Conservation (phyloP, 2,329 filamentous ascomycete genomes). For the Apiospora koreana region DNA sequence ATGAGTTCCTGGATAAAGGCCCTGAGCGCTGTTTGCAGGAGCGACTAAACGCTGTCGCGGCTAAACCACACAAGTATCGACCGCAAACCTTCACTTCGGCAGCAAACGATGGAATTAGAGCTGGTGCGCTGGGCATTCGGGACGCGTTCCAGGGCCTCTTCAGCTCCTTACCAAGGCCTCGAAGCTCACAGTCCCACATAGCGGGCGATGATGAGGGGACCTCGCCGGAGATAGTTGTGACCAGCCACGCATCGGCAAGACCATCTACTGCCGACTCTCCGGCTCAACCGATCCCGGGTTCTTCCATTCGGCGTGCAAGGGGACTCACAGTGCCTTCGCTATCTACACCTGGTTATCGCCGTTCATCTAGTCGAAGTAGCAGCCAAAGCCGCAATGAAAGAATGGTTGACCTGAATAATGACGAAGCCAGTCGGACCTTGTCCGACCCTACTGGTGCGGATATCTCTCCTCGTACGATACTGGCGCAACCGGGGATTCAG, state of each 20-base stretch:
- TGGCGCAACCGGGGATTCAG: not conserved
- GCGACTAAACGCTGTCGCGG: constrained; percentile 42
- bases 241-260: constrained; percentile 30
- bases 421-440: constrained; percentile 21
- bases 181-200: not conserved
- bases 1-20: constrained; percentile 57
- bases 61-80: constrained; percentile 18
- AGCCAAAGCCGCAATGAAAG: constrained; percentile 19
- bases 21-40: constrained; percentile 56
- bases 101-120: not conserved
- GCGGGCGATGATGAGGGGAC: not conserved
- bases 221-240: constrained; percentile 42
- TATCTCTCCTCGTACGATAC: constrained; percentile 23
- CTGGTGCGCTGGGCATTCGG: constrained; percentile 26
- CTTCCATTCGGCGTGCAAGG: constrained; percentile 25
- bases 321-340: constrained; percentile 35
- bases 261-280: constrained; percentile 23
- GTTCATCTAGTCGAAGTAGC: constrained; percentile 32
- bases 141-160: constrained; percentile 30
- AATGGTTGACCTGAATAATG: not conserved
- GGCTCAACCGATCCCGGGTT: constrained; percentile 21
- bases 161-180: constrained; percentile 18
- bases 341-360: constrained; percentile 28
- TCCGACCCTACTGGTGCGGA: constrained; percentile 34
- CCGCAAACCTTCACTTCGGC: not conserved